Evolutionary conservation across 176 grass and related monocot species (phyloP), one percentile per base, ranked within the genome.

Genomic region (Juncus effusus): DNA sequence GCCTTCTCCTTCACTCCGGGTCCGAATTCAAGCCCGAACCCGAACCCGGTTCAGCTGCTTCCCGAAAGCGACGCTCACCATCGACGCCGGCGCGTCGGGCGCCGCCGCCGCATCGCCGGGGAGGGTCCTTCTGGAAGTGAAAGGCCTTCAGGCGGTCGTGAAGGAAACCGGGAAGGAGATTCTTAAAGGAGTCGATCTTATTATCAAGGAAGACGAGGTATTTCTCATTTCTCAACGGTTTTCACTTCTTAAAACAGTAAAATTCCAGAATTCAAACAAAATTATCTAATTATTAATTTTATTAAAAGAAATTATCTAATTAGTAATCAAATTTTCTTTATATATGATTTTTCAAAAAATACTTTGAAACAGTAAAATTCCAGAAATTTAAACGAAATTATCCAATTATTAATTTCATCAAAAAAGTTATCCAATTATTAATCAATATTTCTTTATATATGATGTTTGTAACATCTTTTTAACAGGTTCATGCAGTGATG

Each of bases 401-500:
- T 49, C 44, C 44, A 47, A 69, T 2, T 59, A 7, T 45, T 65
- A 74, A 39, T 53, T 11, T 35, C 56, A 72, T 54, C 0, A 42
- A 0, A 49, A 36, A 52, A 42, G 42, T 40, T 67, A 38, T 5
- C 16, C 7, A 55, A 60, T 36, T 14, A 40, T 3, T 8, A 60
- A 52, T 42, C 14, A 60, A 10, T 8, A 50, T 53, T 80, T 62
- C 50, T 8, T 36, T 3, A 54, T 70, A 15, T 63, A 51, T 60
- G 60, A n/a, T 70, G 10, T 49, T 64, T 74, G 45, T 13, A 54
- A 13, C 39, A n/a, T 70, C 11, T 58, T 74, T 16, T 60, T 36
- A 69, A 59, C 54, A 99, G 94, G 60, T 99, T 71, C 85, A 99
- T 69, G 88, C 85, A 5, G 75, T 99, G 65, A 99, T 99, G 88